These are phyloP conservation scores for Coemansia sp. DNA, from an alignment of 192 early-diverging fungal genomes.

Conservation along the genomic window DNA sequence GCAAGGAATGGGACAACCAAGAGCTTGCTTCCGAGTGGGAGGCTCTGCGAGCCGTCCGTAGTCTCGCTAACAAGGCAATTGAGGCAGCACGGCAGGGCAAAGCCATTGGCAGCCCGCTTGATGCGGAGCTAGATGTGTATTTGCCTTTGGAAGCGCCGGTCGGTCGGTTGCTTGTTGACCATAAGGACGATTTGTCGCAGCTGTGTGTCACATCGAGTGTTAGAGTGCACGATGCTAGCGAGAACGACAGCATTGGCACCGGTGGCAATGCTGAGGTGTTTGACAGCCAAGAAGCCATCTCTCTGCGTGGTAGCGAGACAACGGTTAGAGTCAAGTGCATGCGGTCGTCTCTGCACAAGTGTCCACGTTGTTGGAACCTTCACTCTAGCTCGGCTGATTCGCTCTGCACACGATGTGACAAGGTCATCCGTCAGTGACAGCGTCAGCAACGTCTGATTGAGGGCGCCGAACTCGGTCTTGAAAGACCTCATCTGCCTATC, in stretches of 20 bases:
- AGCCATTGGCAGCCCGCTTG: constrained; percentile 50
- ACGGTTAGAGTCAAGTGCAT: constrained; percentile 52
- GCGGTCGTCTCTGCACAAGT: constrained; percentile 62
- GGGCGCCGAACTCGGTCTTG: not conserved
- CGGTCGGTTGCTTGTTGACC: constrained; percentile 24
- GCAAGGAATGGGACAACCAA: constrained; percentile 28
- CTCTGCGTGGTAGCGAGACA: constrained; percentile 21
- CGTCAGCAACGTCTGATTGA: constrained; percentile 10
- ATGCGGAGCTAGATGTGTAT: constrained; percentile 45
- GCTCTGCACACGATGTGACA: constrained; percentile 65
- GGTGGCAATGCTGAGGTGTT: constrained; percentile 7
- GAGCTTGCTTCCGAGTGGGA: constrained; percentile 41
- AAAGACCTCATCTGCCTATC: not conserved
- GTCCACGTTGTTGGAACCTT: constrained; percentile 80
- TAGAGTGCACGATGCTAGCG: constrained; percentile 14
- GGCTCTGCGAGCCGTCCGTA: constrained; percentile 35
- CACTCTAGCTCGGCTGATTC: constrained; percentile 47
- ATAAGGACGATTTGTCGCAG: constrained; percentile 27
- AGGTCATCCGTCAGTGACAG: constrained; percentile 19
- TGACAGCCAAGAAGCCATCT: constrained; percentile 12
- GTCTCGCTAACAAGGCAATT: constrained; percentile 42
- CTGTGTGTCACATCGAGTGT: constrained; percentile 36
- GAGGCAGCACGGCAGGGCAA: constrained; percentile 44
- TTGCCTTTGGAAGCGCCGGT: constrained; percentile 26
- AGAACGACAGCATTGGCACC: not conserved